phyloP scores from a whole-genome alignment of 2,329 filamentous ascomycete genomes.

The Bipolaris bicolor region DNA sequence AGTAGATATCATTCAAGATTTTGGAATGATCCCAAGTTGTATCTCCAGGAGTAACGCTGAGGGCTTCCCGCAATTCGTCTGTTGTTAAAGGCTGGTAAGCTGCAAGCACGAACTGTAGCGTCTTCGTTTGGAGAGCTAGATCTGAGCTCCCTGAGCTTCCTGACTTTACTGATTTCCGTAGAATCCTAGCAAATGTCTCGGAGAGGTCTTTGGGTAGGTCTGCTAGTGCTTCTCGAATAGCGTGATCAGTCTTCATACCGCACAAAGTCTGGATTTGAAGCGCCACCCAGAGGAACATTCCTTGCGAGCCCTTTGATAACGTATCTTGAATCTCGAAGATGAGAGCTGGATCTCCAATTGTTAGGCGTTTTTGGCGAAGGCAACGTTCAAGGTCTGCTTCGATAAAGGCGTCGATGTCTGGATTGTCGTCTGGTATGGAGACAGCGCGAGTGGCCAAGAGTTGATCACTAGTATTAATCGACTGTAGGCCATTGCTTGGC shows the following conservation, averaged over 20 bases:
- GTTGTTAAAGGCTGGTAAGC: constrained; percentile 41
- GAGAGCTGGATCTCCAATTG: constrained; percentile 32
- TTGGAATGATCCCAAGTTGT: constrained; percentile 19
- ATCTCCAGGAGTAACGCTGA: constrained; percentile 49
- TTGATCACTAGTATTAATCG: neutral
- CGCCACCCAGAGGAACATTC: constrained; percentile 38
- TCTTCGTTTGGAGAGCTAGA: constrained; percentile 29
- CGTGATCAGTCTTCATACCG: constrained; percentile 44
- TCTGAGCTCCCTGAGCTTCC: constrained; percentile 2
- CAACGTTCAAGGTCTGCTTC: constrained; percentile 32
- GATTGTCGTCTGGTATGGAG: constrained; percentile 29
- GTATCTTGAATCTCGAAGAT: constrained; percentile 35
- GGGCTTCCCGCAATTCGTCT: constrained; percentile 49
- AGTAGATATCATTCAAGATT: constrained; percentile 25
- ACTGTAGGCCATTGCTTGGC: constrained; percentile 15
- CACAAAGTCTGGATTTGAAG: constrained; percentile 40
- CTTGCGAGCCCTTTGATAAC: constrained; percentile 26
- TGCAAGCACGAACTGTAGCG: constrained; percentile 42
- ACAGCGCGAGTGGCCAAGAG: constrained; percentile 10
- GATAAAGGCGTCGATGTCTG: constrained; percentile 36
- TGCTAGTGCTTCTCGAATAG: constrained; percentile 37
- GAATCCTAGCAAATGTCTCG: constrained; percentile 16
- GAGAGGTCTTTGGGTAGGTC: constrained; percentile 28
- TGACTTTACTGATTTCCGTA: constrained; percentile 6
- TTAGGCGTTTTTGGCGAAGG: constrained; percentile 21